These are phyloP conservation scores for Hypoxylon intermedium DNA, from an alignment of 495 filamentous ascomycete genomes.

Conservation along the genomic window DNA sequence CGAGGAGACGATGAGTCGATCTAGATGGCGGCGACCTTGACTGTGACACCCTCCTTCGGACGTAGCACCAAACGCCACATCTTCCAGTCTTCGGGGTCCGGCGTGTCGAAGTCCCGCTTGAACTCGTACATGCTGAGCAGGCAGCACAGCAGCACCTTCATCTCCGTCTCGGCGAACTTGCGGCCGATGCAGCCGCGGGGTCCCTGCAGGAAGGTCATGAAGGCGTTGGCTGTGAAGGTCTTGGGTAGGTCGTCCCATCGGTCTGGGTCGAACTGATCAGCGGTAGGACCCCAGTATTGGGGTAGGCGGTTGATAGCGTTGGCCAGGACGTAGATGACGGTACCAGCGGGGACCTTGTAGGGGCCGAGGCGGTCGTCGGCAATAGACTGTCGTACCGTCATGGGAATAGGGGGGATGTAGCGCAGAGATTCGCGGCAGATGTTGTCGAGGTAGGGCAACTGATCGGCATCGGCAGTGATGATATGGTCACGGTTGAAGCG, in stretches of 20 bases:
- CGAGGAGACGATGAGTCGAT: neutral
- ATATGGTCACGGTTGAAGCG: conserved; percentile 25
- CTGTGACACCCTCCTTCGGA: conserved; percentile 56
- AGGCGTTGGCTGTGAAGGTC: conserved; percentile 43
- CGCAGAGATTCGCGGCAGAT: conserved; percentile 59
- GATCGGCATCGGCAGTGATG: conserved; percentile 36
- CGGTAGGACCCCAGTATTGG: conserved; percentile 46
- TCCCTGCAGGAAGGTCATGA: conserved; percentile 51
- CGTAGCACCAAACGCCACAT: conserved; percentile 62
- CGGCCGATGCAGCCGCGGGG: conserved; percentile 50
- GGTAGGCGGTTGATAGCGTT: conserved; percentile 51
- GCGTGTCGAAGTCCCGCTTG: conserved; percentile 44
- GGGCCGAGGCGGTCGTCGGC: conserved; percentile 38
- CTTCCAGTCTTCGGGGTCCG: conserved; percentile 60
- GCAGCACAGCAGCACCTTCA: conserved; percentile 49
- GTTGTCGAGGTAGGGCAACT: conserved; percentile 50
- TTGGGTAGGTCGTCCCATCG: conserved; percentile 47
- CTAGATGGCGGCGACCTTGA: conserved; percentile 47
- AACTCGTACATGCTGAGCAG: conserved; percentile 48
- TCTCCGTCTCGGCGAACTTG: conserved; percentile 52
- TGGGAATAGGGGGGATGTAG: conserved; percentile 55
- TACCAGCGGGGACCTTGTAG: conserved; percentile 41
- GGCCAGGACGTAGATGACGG: conserved; percentile 46
- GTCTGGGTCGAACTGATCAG: conserved; percentile 49
- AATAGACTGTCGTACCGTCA: conserved; percentile 48